Percentiles rank a stretch among this genome's conserved stretches.
phyloP scores from a whole-genome alignment of 75 land plant species.

The Cupressus sempervirens region DNA sequence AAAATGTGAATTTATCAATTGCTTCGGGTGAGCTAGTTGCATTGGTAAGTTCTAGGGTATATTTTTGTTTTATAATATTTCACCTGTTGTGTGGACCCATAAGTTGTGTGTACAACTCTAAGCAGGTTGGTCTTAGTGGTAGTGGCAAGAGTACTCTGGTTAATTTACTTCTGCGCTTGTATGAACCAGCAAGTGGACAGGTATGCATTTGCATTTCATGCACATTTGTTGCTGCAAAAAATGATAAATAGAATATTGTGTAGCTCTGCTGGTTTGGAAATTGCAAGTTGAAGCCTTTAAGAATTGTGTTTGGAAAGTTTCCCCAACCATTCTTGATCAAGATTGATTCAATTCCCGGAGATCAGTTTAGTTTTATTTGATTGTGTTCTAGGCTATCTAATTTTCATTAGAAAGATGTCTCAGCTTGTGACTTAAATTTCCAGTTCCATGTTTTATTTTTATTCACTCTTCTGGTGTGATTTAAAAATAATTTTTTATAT shows the following conservation, averaged over 20 bases:
- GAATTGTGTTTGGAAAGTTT: background rate
- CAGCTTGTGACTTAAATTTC: background rate
- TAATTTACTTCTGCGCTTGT: conserved; percentile 70
- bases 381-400: background rate
- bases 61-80: background rate
- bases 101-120: conserved; percentile 1
- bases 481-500: background rate
- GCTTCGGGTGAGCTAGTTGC: conserved; percentile 82
- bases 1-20: conserved; percentile 52
- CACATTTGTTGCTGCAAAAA: background rate
- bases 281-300: background rate
- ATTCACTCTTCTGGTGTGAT: background rate
- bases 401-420: background rate
- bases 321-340: background rate
- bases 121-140: conserved; percentile 92
- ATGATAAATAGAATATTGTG: background rate
- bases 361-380: background rate
- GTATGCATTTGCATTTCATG: conserved; percentile 19
- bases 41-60: conserved; percentile 45
- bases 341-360: background rate
- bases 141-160: conserved; percentile 90
- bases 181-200: conserved; percentile 81
- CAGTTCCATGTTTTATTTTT: background rate
- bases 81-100: background rate
- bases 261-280: background rate